Evolutionary conservation across 2,329 filamentous ascomycete species (phyloP), one percentile per base, ranked within the genome.

Genomic region (Neonectria faginata): DNA sequence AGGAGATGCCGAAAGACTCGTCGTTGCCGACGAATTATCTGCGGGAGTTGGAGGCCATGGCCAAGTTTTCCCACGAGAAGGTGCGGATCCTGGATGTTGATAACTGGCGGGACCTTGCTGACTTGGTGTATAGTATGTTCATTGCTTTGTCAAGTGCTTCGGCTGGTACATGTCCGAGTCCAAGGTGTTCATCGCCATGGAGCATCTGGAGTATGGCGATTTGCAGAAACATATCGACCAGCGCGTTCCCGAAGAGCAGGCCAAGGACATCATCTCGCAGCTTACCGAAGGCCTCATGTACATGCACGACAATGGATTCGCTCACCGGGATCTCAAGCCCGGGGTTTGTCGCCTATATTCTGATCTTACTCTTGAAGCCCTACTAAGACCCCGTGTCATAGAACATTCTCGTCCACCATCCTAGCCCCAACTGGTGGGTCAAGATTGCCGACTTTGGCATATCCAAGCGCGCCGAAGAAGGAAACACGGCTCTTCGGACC

Each of bases 371-470:
- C 36, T n/a, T 25, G 36, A 39, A 14, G 16, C 44, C 44, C n/a
- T 20, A 20, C 29, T 25, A 18, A 60, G 22, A 60, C 18, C 8
- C 9, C 33, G 16, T 14, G 1, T 18, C 18, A 14, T 7, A 60
- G 57, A 60, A 53, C 39, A 60, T 60, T 16, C 47, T 60, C n/a
- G 57, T 60, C 33, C 18, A 50, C 31, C 14, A 48, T 18, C 16
- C 16, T 2, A 47, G 48, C 6, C 57, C 57, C 10, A n/a, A 60
- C 25, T 60, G 57, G 57, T 53, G 39, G 44, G 57, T 60, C 16
- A 53, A 60, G 48, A 44, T 60, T 22, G 29, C 18, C 3, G 57
- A 60, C 36, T 53, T 60, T 36, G 57, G 57, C 6, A 60, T 60
- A n/a, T 50, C 45, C 57, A 60, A 60, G 48, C 48, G 57, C 14